Evolutionary conservation across 345 rosid genomes (phyloP).

Genomic region (Gossypium australe): DNA sequence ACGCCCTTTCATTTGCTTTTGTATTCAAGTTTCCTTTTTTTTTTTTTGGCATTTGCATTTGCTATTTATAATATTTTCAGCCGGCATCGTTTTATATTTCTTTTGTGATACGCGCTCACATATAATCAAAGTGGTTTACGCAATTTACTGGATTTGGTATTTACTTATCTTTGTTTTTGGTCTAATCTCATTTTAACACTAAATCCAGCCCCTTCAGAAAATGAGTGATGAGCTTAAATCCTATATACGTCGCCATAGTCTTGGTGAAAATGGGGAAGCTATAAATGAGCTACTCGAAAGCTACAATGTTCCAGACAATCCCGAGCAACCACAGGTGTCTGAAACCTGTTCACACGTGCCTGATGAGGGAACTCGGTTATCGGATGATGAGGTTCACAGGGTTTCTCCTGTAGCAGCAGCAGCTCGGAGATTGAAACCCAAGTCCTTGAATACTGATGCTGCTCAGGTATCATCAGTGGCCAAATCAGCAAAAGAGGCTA

Average conservation of each 20-base stretch:
- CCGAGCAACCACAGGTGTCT: constrained; percentile 52
- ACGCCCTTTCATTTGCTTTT: neutral
- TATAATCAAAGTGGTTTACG: neutral
- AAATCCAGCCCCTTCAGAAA: constrained; percentile 52
- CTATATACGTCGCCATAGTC: constrained; percentile 51
- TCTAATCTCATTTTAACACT: neutral
- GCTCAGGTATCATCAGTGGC: constrained; percentile 31
- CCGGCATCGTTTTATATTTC: neutral
- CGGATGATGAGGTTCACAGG: constrained; percentile 56
- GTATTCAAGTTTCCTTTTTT: neutral
- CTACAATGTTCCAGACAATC: constrained; percentile 47
- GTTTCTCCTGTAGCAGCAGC: constrained; percentile 32
- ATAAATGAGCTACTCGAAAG: constrained; percentile 51
- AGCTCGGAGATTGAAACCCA: constrained; percentile 47
- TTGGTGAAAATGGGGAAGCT: constrained; percentile 44
- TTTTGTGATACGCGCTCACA: neutral
- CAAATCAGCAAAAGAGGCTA: constrained; percentile 33
- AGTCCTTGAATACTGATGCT: constrained; percentile 43
- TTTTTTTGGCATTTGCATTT: neutral
- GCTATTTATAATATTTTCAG: neutral
- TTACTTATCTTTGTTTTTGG: neutral
- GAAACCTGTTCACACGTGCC: constrained; percentile 53
- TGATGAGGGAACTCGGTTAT: constrained; percentile 50
- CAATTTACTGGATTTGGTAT: neutral
- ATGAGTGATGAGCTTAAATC: constrained; percentile 74